These are phyloP conservation scores for Erodium texanum DNA, from an alignment of 441 rosid genomes.

Conservation along the genomic window DNA sequence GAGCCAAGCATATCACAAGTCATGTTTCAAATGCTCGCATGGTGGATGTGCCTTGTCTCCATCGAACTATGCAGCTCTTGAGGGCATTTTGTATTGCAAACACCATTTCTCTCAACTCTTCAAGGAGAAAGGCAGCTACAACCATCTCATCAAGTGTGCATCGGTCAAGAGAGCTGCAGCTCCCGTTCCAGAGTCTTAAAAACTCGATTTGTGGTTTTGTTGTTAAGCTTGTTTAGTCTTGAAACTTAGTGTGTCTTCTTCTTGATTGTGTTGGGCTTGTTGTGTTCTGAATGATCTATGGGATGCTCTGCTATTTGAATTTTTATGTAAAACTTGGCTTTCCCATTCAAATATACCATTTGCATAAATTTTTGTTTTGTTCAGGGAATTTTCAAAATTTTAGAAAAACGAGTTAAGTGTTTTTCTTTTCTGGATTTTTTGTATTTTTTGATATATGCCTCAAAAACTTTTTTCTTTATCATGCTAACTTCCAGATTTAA, in stretches of 20 bases:
- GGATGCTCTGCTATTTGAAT: slow-evolving; percentile 1
- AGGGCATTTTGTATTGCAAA: slow-evolving; percentile 85
- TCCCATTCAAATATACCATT: not conserved
- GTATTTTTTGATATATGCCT: too few species aligned
- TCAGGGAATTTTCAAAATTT: too few species aligned
- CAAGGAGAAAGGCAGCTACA: slow-evolving; percentile 92
- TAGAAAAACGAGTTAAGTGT: not conserved
- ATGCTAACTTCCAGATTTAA: too few species aligned
- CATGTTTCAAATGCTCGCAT: slow-evolving; percentile 93
- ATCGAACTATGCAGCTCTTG: slow-evolving; percentile 90
- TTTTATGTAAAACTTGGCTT: not conserved
- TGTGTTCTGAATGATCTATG: slow-evolving; percentile 25
- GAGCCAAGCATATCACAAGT: slow-evolving; percentile 77
- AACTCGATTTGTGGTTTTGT: slow-evolving; percentile 6
- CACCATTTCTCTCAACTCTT: slow-evolving; percentile 33
- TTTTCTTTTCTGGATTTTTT: too few species aligned
- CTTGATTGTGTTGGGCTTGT: slow-evolving; percentile 16
- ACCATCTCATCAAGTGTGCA: slow-evolving; percentile 77
- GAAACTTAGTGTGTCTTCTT: slow-evolving; percentile 13
- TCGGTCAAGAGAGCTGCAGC: slow-evolving; percentile 60
- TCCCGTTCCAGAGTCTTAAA: slow-evolving; percentile 57
- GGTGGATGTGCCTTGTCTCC: slow-evolving; percentile 88
- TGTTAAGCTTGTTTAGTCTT: slow-evolving; percentile 19
- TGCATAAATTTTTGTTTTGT: not conserved
- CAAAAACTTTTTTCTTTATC: too few species aligned